Conservation (phyloP, 805 yeast genomes). For the Candida loeiensis region DNA sequence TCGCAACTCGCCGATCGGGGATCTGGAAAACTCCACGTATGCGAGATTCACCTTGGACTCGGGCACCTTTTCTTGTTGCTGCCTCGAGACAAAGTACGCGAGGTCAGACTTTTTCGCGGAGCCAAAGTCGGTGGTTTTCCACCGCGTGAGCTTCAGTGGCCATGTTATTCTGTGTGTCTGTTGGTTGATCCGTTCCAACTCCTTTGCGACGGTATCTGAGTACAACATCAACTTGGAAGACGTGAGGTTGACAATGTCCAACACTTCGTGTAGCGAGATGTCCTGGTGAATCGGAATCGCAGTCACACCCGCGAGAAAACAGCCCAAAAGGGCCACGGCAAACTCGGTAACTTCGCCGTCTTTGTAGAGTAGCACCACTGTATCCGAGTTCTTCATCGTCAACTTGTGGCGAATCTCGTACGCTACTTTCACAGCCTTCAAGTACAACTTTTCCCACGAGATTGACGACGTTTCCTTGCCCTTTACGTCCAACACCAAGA, state of each 20-base stretch:
- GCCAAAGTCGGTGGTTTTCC: constrained; percentile 90
- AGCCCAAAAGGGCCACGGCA: constrained; percentile 81
- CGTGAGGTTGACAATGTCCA: constrained; percentile 67
- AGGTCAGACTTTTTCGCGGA: constrained; percentile 39
- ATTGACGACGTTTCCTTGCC: constrained; percentile 78
- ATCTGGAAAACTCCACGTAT: constrained; percentile 86
- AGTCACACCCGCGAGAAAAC: constrained; percentile 88
- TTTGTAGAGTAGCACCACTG: constrained; percentile 80
- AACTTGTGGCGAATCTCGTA: constrained; percentile 73
- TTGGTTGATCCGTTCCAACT: constrained; percentile 58
- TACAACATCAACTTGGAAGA: constrained; percentile 75
- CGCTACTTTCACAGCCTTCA: constrained; percentile 83
- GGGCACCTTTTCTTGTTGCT: constrained; percentile 1
- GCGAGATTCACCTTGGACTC: constrained; percentile 57
- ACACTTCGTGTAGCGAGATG: constrained; percentile 63
- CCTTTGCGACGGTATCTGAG: constrained; percentile 75
- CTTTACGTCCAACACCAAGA: constrained; percentile 65
- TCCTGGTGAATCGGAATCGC: constrained; percentile 90
- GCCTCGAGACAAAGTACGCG: constrained; percentile 20
- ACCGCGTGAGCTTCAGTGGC: constrained; percentile 71
- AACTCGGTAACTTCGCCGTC: constrained; percentile 83
- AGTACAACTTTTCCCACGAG: constrained; percentile 85
- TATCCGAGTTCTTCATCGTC: constrained; percentile 72
- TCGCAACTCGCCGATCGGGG: constrained; percentile 85
- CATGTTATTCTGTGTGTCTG: constrained; percentile 48